Base-by-base conservation (phyloP, 257 asterid genomes). In the Fraxinus excelsior region DNA sequence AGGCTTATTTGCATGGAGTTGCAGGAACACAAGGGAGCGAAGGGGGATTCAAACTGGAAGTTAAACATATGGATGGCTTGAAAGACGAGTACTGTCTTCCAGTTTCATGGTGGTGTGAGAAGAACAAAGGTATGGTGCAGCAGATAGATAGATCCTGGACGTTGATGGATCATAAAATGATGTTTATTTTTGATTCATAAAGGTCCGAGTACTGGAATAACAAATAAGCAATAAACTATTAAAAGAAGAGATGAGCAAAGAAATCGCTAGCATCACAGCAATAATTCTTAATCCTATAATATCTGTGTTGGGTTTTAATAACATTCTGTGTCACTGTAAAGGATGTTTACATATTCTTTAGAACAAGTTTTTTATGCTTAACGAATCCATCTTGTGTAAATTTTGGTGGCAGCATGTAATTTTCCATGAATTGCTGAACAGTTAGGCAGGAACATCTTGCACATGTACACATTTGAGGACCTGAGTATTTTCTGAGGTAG, bases 141-240 rank as follows among this genome's bases (percentile, higher is more conserved):
- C 81, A 82, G 67, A 84, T 72, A 0, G 97, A 92, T 86, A 97
- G 97, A 32, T 80, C 93, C 37, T 94, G 98, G 98, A 64, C 81
- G 40, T 78, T 92, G 81, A 70, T 32, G 79, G 98, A 90, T 78
- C 88, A 78, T 75, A 88, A 65, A 72, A 74, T 5, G 89, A 79
- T 56, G 9, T 21, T 73, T 80, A 74, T 28, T 70, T 77, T 53
- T 84, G 70, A 80, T 37, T 23, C 32, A 68, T 68, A 40, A 35
- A 40, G 53, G 31, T 67, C 37, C 13, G 65, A 56, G 26, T 2
- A 49, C 16, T 49, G 60, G 60, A 16, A 19, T 49, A 26, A 26
- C 28, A 26, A 26, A 26, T 26, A 26, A 0, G 1, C 28, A 26
- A 1, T 26, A 26, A 14, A 16, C 2, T 1, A 4, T 5, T 56